Percentiles rank a stretch among this genome's conserved stretches.
Conservation (phyloP, 495 filamentous ascomycete species). For the Annulohypoxylon maeteangense region DNA sequence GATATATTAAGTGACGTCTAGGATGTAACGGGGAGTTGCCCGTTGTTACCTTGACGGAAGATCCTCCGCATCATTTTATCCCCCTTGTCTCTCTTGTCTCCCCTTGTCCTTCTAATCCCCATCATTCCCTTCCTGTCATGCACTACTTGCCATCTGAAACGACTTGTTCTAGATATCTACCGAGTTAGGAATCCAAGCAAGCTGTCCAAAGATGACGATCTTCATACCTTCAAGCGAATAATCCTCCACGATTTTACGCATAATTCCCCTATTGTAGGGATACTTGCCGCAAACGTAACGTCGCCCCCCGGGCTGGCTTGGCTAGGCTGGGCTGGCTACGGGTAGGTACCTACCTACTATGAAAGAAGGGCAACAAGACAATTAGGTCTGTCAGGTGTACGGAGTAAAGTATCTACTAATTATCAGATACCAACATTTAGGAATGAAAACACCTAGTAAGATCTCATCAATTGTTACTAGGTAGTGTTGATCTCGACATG, state of each 20-base stretch:
- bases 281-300: constrained; percentile 9
- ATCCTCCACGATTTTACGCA: not conserved
- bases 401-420: not conserved
- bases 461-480: constrained; percentile 15
- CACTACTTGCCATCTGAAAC: constrained; percentile 25
- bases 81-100: not conserved
- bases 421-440: constrained; percentile 10
- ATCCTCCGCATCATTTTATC: constrained; percentile 43
- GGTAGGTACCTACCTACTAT: not conserved
- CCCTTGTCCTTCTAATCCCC: not conserved
- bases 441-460: not conserved
- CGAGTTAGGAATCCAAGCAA: constrained; percentile 20
- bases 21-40: constrained; percentile 26
- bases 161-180: constrained; percentile 19
- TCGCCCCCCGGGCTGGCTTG: not conserved
- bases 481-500: constrained; percentile 29
- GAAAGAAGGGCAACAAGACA: not conserved
- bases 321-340: not conserved
- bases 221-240: constrained; percentile 18
- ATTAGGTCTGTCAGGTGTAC: not conserved
- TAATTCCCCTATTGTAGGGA: not conserved
- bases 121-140: constrained; percentile 21
- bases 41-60: constrained; percentile 37
- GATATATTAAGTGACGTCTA: constrained; percentile 41
- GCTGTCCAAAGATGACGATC: constrained; percentile 34